phyloP scores from a whole-genome alignment of 768 basidiomycete genomes.

The Mycena galericulata region DNA sequence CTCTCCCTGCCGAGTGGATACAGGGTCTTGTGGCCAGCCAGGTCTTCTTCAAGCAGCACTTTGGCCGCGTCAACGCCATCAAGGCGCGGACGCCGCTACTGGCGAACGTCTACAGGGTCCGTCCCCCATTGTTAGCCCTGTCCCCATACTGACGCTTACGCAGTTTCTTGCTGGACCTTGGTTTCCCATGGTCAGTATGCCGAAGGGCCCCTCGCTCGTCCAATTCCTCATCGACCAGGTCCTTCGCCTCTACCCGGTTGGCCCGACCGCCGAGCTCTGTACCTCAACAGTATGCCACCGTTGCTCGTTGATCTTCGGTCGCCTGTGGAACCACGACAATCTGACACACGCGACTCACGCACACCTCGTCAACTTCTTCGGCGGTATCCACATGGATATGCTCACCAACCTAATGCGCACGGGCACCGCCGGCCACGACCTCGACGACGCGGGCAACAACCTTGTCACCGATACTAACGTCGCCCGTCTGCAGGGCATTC shows the following conservation, averaged over 20 bases:
- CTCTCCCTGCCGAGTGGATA: slow-evolving; percentile 29
- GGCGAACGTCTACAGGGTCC: slow-evolving; percentile 19
- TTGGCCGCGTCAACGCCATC: slow-evolving; percentile 23
- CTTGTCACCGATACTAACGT: slow-evolving; percentile 33
- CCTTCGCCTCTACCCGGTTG: slow-evolving; percentile 35
- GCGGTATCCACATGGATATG: slow-evolving; percentile 29
- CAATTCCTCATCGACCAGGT: slow-evolving; percentile 32
- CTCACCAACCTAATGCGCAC: slow-evolving; percentile 28
- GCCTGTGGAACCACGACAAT: slow-evolving; percentile 35
- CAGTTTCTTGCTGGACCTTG: slow-evolving; percentile 14
- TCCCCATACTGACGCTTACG: background rate
- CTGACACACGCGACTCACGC: slow-evolving; percentile 33
- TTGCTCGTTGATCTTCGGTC: slow-evolving; percentile 23
- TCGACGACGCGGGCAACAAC: slow-evolving; percentile 17
- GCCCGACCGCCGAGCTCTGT: slow-evolving; percentile 27
- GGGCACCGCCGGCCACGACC: slow-evolving; percentile 13
- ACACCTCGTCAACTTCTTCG: slow-evolving; percentile 29
- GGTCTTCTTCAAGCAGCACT: slow-evolving; percentile 31
- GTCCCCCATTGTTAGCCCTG: background rate
- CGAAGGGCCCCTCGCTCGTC: background rate
- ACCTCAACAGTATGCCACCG: slow-evolving; percentile 36
- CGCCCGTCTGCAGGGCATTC: slow-evolving; percentile 26
- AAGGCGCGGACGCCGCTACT: slow-evolving; percentile 21
- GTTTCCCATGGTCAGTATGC: slow-evolving; percentile 18
- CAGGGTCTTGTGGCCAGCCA: slow-evolving; percentile 31